These are phyloP conservation scores for Hirsutella thompsonii DNA, from an alignment of 2,329 filamentous ascomycete species.

Conservation along the genomic window DNA sequence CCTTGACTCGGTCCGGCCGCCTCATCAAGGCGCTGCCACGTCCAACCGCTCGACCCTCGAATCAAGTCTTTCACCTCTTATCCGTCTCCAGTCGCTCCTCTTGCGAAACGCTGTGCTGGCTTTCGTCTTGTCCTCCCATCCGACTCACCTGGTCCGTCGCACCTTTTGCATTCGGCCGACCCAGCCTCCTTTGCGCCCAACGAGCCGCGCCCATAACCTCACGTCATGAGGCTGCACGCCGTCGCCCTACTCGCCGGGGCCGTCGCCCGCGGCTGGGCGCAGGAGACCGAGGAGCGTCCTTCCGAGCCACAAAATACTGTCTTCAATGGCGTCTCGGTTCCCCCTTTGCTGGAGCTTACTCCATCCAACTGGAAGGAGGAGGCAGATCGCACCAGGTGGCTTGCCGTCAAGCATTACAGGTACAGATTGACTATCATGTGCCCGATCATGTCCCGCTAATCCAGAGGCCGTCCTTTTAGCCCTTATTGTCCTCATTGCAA, in stretches of 20 bases:
- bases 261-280: conserved; percentile 18
- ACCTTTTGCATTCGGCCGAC: neutral
- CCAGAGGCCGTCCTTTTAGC: conserved; percentile 18
- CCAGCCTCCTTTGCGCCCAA: neutral
- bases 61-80: neutral
- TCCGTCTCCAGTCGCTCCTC: neutral
- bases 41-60: neutral
- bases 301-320: conserved; percentile 32
- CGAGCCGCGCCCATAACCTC: conserved; percentile 3
- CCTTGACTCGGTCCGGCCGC: neutral
- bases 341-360: conserved; percentile 48
- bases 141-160: neutral
- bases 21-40: neutral
- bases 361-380: conserved; percentile 44
- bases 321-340: conserved; percentile 56
- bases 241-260: conserved; percentile 33
- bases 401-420: conserved; percentile 57
- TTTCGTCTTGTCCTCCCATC: neutral
- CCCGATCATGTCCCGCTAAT: conserved; percentile 8
- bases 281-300: conserved; percentile 21
- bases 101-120: conserved; percentile 1
- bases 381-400: conserved; percentile 37
- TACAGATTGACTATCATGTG: conserved; percentile 15
- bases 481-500: conserved; percentile 61
- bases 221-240: conserved; percentile 19